Percentiles rank a stretch among this genome's conserved stretches.
These are phyloP conservation scores for Globisporangium orthogonon DNA, from an alignment of 352 stramenopile species.

Conservation along the genomic window DNA sequence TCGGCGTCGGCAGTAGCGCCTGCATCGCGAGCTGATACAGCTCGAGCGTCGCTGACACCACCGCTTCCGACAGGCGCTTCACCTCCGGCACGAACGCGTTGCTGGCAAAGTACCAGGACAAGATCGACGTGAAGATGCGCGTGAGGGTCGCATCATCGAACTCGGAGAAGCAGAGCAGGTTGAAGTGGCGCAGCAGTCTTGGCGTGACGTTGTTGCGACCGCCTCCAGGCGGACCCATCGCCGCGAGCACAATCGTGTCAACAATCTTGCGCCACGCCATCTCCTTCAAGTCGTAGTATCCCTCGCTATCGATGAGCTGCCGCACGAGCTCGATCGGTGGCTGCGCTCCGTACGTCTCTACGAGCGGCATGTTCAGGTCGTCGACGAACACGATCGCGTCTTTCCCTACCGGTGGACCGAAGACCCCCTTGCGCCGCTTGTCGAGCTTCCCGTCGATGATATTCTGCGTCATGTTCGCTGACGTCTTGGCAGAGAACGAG, in stretches of 20 bases:
- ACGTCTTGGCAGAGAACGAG: slow-evolving; percentile 92
- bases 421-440: slow-evolving; percentile 90
- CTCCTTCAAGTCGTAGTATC: slow-evolving; percentile 93
- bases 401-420: slow-evolving; percentile 85
- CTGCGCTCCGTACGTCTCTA: slow-evolving; percentile 92
- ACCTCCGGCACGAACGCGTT: slow-evolving; percentile 66
- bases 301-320: slow-evolving; percentile 87
- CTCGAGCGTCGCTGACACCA: slow-evolving; percentile 90
- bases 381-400: slow-evolving; percentile 89
- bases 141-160: slow-evolving; percentile 92
- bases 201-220: slow-evolving; percentile 89
- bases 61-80: slow-evolving; percentile 54
- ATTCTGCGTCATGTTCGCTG: slow-evolving; percentile 92
- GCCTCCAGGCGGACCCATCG: slow-evolving; percentile 90
- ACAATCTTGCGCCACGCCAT: slow-evolving; percentile 90
- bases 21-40: slow-evolving; percentile 86
- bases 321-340: slow-evolving; percentile 90
- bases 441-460: slow-evolving; percentile 95
- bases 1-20: slow-evolving; percentile 87
- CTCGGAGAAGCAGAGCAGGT: slow-evolving; percentile 90
- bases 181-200: slow-evolving; percentile 90
- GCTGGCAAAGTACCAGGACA: slow-evolving; percentile 78
- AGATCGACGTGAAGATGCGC: slow-evolving; percentile 91
- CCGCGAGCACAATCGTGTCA: slow-evolving; percentile 86
- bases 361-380: slow-evolving; percentile 94